Evolutionary conservation across 441 rosid genomes (phyloP).

Genomic region (Pelargonium myrrhifolium): DNA sequence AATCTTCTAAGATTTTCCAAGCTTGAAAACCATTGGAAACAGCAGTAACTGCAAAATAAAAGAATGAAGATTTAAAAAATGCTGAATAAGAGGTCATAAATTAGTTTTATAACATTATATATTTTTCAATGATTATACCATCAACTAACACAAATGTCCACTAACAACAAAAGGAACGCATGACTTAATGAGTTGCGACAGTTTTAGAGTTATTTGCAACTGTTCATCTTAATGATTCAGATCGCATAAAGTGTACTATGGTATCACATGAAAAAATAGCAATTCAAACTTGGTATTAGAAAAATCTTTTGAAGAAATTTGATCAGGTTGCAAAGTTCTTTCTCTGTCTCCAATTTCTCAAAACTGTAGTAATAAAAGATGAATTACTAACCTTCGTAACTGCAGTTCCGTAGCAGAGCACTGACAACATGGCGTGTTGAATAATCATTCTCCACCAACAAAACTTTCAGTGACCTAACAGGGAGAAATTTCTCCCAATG

Average conservation of each 20-base stretch:
- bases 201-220: not conserved
- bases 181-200: not conserved
- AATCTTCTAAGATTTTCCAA: constrained; percentile 28
- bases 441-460: constrained; percentile 80
- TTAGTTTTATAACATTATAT: not conserved
- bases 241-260: not conserved
- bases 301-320: too few species aligned
- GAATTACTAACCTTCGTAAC: constrained; percentile 63
- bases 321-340: too few species aligned
- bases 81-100: not conserved
- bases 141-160: not conserved
- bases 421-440: constrained; percentile 72
- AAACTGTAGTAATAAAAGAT: not conserved
- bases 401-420: constrained; percentile 71
- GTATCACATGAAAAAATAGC: not conserved
- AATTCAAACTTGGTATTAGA: too few species aligned
- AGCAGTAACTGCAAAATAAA: constrained; percentile 25
- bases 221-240: not conserved
- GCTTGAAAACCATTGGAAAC: constrained; percentile 33
- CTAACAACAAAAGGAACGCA: not conserved
- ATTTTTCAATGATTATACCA: not conserved
- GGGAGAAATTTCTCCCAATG: constrained; percentile 78
- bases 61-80: not conserved
- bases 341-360: too few species aligned
- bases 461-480: constrained; percentile 61